These are phyloP conservation scores for Trichoderma gamsii DNA, from an alignment of 495 filamentous ascomycete genomes.

Conservation along the genomic window DNA sequence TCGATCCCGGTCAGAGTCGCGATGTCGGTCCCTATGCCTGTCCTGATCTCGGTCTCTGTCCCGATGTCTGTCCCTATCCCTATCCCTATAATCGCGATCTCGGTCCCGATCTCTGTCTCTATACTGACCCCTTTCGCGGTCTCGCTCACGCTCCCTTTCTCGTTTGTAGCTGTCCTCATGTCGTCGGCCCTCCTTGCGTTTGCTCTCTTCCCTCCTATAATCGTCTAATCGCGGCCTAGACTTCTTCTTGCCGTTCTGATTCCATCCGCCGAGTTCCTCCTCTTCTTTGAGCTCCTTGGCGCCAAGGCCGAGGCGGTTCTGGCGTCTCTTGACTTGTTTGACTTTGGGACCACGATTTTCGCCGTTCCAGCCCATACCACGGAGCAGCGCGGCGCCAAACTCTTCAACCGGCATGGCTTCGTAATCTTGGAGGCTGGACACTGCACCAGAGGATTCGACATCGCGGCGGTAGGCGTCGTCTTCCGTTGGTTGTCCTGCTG, in stretches of 20 bases:
- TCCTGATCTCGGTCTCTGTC: conserved; percentile 22
- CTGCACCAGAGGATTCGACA: conserved; percentile 64
- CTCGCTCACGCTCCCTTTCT: conserved; percentile 40
- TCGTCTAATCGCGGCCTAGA: conserved; percentile 39
- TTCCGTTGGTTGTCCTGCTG: conserved; percentile 42
- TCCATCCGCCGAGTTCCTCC: conserved; percentile 50
- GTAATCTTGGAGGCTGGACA: conserved; percentile 77
- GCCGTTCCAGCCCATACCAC: conserved; percentile 94
- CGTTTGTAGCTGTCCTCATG: conserved; percentile 40
- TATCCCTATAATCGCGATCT: conserved; percentile 30
- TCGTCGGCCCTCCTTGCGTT: conserved; percentile 32
- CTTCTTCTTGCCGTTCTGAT: conserved; percentile 28
- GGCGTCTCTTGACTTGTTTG: conserved; percentile 53
- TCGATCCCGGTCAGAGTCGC: conserved; percentile 6
- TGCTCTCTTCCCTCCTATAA: conserved; percentile 39
- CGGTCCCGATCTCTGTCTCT: conserved; percentile 30
- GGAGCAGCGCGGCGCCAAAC: conserved; percentile 80
- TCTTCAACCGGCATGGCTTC: conserved; percentile 84
- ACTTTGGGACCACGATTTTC: conserved; percentile 47
- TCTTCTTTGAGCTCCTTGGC: conserved; percentile 64
- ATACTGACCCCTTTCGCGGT: conserved; percentile 30
- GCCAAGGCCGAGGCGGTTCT: conserved; percentile 80
- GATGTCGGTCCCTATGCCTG: conserved; percentile 11
- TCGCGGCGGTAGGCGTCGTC: conserved; percentile 62
- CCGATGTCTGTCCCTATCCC: conserved; percentile 29